Evolutionary conservation across 1,284 basidiomycete genomes (phyloP).

Genomic region (Violaceomyces palustris): DNA sequence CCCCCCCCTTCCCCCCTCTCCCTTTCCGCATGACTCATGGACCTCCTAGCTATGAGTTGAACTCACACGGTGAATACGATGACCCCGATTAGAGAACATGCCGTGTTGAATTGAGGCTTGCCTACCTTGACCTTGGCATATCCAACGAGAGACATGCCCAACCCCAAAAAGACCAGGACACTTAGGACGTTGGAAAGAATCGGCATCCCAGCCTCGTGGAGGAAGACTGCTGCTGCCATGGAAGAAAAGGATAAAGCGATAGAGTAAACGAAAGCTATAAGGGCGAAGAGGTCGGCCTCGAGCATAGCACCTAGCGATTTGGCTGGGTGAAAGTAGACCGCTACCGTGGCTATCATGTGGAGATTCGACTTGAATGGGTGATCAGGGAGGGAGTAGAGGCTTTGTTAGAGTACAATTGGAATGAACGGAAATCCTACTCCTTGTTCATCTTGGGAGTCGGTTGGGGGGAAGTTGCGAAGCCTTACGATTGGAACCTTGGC

Average conservation of each 20-base stretch:
- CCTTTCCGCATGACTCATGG: too few species aligned
- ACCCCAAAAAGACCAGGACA: constrained; percentile 64
- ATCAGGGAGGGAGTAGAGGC: constrained; percentile 61
- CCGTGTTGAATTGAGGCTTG: constrained; percentile 86
- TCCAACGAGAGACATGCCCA: constrained; percentile 73
- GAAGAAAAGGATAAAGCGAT: constrained; percentile 70
- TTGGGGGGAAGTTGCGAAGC: too few species aligned
- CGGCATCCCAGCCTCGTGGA: constrained; percentile 57
- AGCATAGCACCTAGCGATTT: constrained; percentile 87
- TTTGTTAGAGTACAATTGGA: constrained; percentile 52
- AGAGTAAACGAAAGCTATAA: constrained; percentile 68
- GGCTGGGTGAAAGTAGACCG: constrained; percentile 59
- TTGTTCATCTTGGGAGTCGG: too few species aligned
- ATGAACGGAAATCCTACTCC: too few species aligned
- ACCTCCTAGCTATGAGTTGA: too few species aligned
- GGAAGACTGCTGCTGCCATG: constrained; percentile 56
- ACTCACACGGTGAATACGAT: constrained; percentile 30
- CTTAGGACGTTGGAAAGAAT: constrained; percentile 50
- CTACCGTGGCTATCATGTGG: constrained; percentile 86
- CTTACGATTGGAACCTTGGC: constrained; percentile 34
- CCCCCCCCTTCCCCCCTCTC: too few species aligned
- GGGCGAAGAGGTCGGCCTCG: constrained; percentile 74
- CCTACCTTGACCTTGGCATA: constrained; percentile 85
- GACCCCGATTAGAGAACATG: constrained; percentile 55
- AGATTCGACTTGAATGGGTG: too few species aligned